Percentiles rank a stretch among this genome's conserved stretches.
These are phyloP conservation scores for Vigna trinervia DNA, from an alignment of 306 rosid species.

Conservation along the genomic window DNA sequence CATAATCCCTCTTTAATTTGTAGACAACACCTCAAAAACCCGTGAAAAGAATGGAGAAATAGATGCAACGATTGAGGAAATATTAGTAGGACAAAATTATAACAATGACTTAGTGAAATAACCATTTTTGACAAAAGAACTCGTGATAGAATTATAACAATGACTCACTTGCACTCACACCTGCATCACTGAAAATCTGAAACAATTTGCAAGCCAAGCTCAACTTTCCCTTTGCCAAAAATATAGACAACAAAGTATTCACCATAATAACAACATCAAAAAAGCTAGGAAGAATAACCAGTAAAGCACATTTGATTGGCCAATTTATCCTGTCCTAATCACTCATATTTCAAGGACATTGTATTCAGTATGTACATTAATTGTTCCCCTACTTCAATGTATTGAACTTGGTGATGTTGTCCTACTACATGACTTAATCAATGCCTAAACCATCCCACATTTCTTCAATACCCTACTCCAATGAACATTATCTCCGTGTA, in stretches of 20 bases:
- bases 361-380: no score
- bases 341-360: no score
- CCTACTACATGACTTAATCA: no score
- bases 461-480: no score
- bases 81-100: slow-evolving; percentile 75
- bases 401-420: no score
- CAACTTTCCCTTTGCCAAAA: slow-evolving; percentile 87
- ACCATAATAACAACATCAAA: slow-evolving; percentile 75
- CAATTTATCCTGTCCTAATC: slow-evolving; percentile 55
- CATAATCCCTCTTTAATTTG: no score
- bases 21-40: no score
- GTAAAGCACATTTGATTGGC: slow-evolving; percentile 53
- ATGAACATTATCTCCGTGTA: no score
- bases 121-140: slow-evolving; percentile 92
- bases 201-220: slow-evolving; percentile 87
- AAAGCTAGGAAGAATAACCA: slow-evolving; percentile 46
- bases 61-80: neutral
- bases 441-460: no score
- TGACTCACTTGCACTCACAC: slow-evolving; percentile 73
- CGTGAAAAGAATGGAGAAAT: no score
- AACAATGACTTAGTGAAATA: slow-evolving; percentile 75
- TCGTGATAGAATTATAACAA: slow-evolving; percentile 84
- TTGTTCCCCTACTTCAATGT: no score
- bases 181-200: slow-evolving; percentile 79
- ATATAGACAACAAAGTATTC: slow-evolving; percentile 83